Percentiles rank a stretch among this genome's conserved stretches.
phyloP scores from a whole-genome alignment of 2,329 filamentous ascomycete genomes.

The Cercospora sojina region DNA sequence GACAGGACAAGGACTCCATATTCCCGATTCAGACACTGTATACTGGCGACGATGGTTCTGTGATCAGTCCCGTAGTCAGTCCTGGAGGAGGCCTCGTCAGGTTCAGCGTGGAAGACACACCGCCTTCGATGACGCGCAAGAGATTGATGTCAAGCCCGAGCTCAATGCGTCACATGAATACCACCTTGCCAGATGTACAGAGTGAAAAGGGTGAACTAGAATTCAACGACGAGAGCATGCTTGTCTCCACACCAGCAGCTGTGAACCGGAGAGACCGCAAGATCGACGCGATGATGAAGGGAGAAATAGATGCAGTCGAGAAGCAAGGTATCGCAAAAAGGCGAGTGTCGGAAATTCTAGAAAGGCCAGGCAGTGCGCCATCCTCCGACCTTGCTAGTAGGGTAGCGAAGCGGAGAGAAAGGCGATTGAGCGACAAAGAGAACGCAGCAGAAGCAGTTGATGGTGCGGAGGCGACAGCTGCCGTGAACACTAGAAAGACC shows the following conservation, averaged over 20 bases:
- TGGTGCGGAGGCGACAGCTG: neutral
- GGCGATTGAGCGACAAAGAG: slow-evolving; percentile 19
- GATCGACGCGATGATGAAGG: slow-evolving; percentile 46
- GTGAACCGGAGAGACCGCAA: slow-evolving; percentile 35
- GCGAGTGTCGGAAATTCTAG: slow-evolving; percentile 10
- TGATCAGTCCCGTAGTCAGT: slow-evolving; percentile 11
- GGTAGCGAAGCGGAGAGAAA: slow-evolving; percentile 10
- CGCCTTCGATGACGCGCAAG: slow-evolving; percentile 38
- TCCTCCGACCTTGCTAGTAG: slow-evolving; percentile 13
- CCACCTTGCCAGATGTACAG: slow-evolving; percentile 28
- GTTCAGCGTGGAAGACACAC: slow-evolving; percentile 46
- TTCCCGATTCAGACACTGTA: slow-evolving; percentile 26
- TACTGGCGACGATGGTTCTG: slow-evolving; percentile 35
- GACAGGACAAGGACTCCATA: slow-evolving; percentile 27
- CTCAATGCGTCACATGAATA: slow-evolving; percentile 32
- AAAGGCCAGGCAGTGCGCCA: slow-evolving; percentile 16
- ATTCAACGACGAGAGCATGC: slow-evolving; percentile 47
- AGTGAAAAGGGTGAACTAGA: slow-evolving; percentile 42
- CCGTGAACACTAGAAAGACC: neutral
- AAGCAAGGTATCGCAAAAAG: slow-evolving; percentile 27
- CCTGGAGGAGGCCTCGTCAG: slow-evolving; percentile 27
- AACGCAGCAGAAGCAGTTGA: slow-evolving; percentile 5
- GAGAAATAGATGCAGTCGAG: slow-evolving; percentile 43
- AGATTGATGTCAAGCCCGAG: slow-evolving; percentile 24
- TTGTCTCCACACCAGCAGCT: slow-evolving; percentile 49